Base-by-base conservation (phyloP, 1,139 yeast genomes). In the Hyphopichia khmerensis region DNA sequence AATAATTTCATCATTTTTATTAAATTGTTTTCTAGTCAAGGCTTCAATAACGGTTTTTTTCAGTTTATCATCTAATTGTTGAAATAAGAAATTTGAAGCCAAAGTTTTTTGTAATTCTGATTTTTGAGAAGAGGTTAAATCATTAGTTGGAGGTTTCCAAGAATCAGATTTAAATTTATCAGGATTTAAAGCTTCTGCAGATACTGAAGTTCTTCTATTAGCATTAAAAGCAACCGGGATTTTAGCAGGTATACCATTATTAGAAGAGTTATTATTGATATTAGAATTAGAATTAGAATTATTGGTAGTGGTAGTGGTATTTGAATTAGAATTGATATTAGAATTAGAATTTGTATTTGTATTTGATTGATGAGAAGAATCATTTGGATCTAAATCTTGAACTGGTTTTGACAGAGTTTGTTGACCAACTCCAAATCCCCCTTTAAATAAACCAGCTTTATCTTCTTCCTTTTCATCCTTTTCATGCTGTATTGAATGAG, bases 131-230 rank as follows among this genome's bases (percentile, higher is more conserved):
- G 75, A 68, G 2, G 82, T 71, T 59, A 85, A 79, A 59, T 83
- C 76, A 63, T 82, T 80, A 51, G 75, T 75, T 40, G 91, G 88
- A 5, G 93, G 89, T 47, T 72, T 81, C 93, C 93, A 87, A 38
- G 75, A 67, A 58, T 84, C 87, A 38, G 82, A 79, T 39, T 55
- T 68, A 53, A 55, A 77, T 60, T 72, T 74, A 46, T 76, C 81
- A 15, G 84, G 84, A 55, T 79, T 78, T 55, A 80, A 57, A 4
- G 84, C 81, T 66, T 88, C 96, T 4, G 96, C 96, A 40, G 90
- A 81, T 18, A 89, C 96, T 23, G 95, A 84, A 4, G 89, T 85
- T 69, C 96, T 82, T 69, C 96, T 80, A 62, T 84, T 81, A 39
- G 90, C 89, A 59, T 87, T 87, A 65, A 86, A 84, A 35, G 80